Conservation (phyloP, 2,329 filamentous ascomycete species). For the Eutypella sp. region DNA sequence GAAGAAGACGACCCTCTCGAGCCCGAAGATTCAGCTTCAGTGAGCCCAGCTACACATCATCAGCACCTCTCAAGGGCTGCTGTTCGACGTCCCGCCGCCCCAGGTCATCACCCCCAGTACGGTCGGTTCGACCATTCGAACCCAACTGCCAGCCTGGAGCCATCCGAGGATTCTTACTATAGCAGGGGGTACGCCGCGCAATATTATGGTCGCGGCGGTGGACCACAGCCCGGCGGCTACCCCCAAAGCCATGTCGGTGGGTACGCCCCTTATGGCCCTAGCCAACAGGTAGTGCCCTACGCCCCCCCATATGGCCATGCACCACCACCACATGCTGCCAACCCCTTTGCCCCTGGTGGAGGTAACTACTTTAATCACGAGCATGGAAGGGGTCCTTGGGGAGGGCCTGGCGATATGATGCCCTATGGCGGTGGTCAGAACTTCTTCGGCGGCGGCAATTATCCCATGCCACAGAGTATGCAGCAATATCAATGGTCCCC, state of each 20-base stretch:
- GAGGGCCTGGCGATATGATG: conserved; percentile 27
- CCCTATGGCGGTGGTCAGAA: conserved; percentile 32
- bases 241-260: conserved; percentile 44
- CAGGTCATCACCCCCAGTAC: conserved; percentile 21
- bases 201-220: conserved; percentile 28
- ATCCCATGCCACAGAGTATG: conserved; percentile 40
- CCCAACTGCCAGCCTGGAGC: conserved; percentile 56
- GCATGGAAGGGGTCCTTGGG: conserved; percentile 14
- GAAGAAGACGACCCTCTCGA: conserved; percentile 47
- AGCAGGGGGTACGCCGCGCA: conserved; percentile 30
- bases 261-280: conserved; percentile 34
- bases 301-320: conserved; percentile 13
- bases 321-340: conserved; percentile 27
- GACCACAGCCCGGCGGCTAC: conserved; percentile 33
- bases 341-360: conserved; percentile 26
- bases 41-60: conserved; percentile 27
- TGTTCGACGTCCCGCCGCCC: conserved; percentile 35
- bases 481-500: conserved; percentile 41
- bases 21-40: conserved; percentile 56
- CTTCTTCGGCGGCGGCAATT: conserved; percentile 36
- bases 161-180: conserved; percentile 56
- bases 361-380: conserved; percentile 40
- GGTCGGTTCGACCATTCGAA: conserved; percentile 20
- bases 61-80: conserved; percentile 28
- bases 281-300: conserved; percentile 45